A percentile compares a stretch with the other conserved stretches of the same genome.
Evolutionary conservation across 2,329 filamentous ascomycete species (phyloP).

Genomic region (Cercospora canescens): DNA sequence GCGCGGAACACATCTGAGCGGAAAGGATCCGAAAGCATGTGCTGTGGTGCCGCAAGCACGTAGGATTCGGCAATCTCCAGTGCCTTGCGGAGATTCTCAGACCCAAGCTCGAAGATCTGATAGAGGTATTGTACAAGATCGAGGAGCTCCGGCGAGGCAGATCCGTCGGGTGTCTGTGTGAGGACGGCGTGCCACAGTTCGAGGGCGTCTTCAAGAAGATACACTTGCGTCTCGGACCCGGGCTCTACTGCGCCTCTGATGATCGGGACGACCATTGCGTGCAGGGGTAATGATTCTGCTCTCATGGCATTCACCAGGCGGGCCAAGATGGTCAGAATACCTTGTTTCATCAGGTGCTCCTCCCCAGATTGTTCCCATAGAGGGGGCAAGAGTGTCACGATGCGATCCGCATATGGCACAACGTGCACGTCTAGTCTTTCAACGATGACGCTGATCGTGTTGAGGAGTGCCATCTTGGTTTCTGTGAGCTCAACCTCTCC

Average conservation of each 20-base stretch:
- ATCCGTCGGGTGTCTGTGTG: constrained; percentile 52
- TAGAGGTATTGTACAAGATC: constrained; percentile 47
- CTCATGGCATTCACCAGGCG: constrained; percentile 86
- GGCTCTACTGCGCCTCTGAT: constrained; percentile 78
- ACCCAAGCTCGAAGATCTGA: constrained; percentile 50
- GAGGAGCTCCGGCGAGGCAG: constrained; percentile 45
- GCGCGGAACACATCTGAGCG: constrained; percentile 41
- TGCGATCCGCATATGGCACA: constrained; percentile 69
- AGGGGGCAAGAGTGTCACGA: constrained; percentile 75
- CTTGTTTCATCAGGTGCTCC: constrained; percentile 90
- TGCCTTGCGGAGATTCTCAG: constrained; percentile 49
- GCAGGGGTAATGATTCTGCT: constrained; percentile 73
- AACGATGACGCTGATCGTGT: constrained; percentile 80
- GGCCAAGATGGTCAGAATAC: constrained; percentile 81
- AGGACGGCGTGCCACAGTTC: constrained; percentile 85
- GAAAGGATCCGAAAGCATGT: constrained; percentile 46
- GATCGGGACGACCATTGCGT: constrained; percentile 76
- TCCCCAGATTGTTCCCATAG: constrained; percentile 86
- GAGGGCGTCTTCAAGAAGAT: constrained; percentile 87
- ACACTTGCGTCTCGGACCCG: constrained; percentile 70
- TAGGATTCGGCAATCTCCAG: constrained; percentile 53
- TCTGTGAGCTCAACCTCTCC: constrained; percentile 78
- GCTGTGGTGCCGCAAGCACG: constrained; percentile 47
- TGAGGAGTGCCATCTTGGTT: constrained; percentile 85
- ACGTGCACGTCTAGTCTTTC: constrained; percentile 76